A percentile compares a stretch with the other conserved stretches of the same genome.
Conservation (phyloP, 148 eudicot species). For the Camellia japonica region DNA sequence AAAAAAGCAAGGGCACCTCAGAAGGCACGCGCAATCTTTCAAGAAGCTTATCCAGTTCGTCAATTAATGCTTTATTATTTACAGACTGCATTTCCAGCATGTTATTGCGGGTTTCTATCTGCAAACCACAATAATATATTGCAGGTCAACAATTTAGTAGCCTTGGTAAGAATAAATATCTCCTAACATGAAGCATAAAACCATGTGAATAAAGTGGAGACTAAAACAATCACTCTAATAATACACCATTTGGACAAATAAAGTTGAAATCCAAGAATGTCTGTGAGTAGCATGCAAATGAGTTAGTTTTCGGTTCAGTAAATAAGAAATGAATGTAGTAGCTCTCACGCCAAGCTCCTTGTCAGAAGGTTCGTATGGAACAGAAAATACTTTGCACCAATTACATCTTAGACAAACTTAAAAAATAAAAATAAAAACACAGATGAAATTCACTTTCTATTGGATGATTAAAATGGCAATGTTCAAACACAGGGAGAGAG, state of each 20-base stretch:
- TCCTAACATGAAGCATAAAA: not conserved
- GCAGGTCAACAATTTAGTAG: not conserved
- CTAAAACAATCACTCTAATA: not conserved
- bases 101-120: slow-evolving; percentile 97
- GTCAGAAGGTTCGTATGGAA: not conserved
- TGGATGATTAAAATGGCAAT: not conserved
- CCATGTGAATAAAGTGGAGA: not conserved
- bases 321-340: too few relatives aligned
- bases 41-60: slow-evolving; percentile 94
- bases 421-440: not conserved
- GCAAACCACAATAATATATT: slow-evolving; percentile 22
- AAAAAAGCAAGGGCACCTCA: slow-evolving; percentile 44
- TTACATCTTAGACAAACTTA: too few relatives aligned
- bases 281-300: too few relatives aligned
- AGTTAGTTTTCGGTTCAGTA: too few relatives aligned
- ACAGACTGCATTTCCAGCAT: slow-evolving; percentile 96
- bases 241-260: not conserved
- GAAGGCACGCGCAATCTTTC: slow-evolving; percentile 78
- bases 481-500: not conserved
- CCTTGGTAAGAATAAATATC: not conserved
- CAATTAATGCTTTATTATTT: slow-evolving; percentile 73
- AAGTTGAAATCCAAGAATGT: not conserved
- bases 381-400: not conserved
- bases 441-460: not conserved
- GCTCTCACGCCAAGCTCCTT: too few relatives aligned